These are phyloP conservation scores for Primulina eburnea DNA, from an alignment of 257 asterid species.

Conservation along the genomic window DNA sequence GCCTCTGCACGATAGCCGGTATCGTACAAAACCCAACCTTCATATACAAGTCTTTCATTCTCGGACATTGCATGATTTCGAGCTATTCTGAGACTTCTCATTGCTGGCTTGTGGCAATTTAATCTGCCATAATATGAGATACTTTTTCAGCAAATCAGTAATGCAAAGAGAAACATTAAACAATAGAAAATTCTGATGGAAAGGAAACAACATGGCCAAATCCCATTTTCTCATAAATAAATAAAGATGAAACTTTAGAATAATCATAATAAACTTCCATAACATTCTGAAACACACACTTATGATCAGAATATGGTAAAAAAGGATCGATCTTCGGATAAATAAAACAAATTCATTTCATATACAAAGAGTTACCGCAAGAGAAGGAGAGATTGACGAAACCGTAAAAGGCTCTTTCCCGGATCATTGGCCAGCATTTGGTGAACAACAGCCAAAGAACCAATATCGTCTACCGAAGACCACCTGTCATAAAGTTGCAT, in stretches of 20 bases:
- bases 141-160: constrained; percentile 5
- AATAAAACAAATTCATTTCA: constrained; percentile 4
- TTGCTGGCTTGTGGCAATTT: constrained; percentile 94
- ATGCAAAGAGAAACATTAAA: background rate
- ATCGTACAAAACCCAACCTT: constrained; percentile 92
- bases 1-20: constrained; percentile 89
- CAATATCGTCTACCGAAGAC: constrained; percentile 94
- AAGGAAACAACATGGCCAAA: background rate
- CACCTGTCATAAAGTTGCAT: constrained; percentile 86
- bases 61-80: constrained; percentile 74
- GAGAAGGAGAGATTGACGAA: constrained; percentile 88
- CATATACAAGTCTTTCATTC: constrained; percentile 84
- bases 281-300: background rate
- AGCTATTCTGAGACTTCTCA: constrained; percentile 93
- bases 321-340: background rate
- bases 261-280: constrained; percentile 14
- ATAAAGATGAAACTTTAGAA: background rate
- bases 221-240: constrained; percentile 5
- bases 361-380: constrained; percentile 38
- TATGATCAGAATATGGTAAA: background rate
- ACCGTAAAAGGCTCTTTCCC: constrained; percentile 77
- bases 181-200: background rate
- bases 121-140: constrained; percentile 45
- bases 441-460: constrained; percentile 91
- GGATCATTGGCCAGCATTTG: constrained; percentile 90